Conservation (phyloP, 768 basidiomycete genomes). For the Gyrodon lividus region DNA sequence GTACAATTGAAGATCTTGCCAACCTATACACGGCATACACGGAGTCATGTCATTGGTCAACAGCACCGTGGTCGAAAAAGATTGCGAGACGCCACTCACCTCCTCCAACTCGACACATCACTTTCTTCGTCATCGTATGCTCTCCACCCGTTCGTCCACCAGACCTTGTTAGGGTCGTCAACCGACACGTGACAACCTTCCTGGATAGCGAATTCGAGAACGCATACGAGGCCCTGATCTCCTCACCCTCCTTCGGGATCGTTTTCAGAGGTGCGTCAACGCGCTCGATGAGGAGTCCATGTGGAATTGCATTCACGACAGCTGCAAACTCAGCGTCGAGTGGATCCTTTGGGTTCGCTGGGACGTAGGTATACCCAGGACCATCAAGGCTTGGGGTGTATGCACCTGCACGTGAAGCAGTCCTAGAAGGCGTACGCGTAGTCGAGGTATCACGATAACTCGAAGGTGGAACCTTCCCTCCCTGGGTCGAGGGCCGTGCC, state of each 20-base stretch:
- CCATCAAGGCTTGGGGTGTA: slow-evolving; percentile 58
- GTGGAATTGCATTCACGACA: slow-evolving; percentile 72
- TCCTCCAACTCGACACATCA: slow-evolving; percentile 89
- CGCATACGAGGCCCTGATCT: slow-evolving; percentile 81
- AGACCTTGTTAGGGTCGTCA: slow-evolving; percentile 74
- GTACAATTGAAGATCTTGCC: slow-evolving; percentile 79
- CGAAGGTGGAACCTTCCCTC: slow-evolving; percentile 61
- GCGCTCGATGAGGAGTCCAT: slow-evolving; percentile 75
- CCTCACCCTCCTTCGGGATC: slow-evolving; percentile 69
- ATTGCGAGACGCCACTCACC: slow-evolving; percentile 45
- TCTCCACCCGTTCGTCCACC: slow-evolving; percentile 43
- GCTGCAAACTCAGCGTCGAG: slow-evolving; percentile 77
- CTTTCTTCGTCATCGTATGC: slow-evolving; percentile 64
- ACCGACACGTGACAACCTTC: slow-evolving; percentile 75
- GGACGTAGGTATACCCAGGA: slow-evolving; percentile 62
- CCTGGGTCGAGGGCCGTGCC: slow-evolving; percentile 37
- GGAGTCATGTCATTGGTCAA: slow-evolving; percentile 2
- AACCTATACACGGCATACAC: slow-evolving; percentile 43
- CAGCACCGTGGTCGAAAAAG: background rate
- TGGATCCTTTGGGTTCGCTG: slow-evolving; percentile 69
- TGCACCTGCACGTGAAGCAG: slow-evolving; percentile 63
- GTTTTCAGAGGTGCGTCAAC: slow-evolving; percentile 73
- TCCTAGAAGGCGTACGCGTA: slow-evolving; percentile 60
- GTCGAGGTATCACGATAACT: slow-evolving; percentile 64
- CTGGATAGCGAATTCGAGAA: slow-evolving; percentile 70